Percentiles rank a stretch among this genome's conserved stretches.
Conservation (phyloP, 352 stramenopile species). For the Phytophthora europaea region DNA sequence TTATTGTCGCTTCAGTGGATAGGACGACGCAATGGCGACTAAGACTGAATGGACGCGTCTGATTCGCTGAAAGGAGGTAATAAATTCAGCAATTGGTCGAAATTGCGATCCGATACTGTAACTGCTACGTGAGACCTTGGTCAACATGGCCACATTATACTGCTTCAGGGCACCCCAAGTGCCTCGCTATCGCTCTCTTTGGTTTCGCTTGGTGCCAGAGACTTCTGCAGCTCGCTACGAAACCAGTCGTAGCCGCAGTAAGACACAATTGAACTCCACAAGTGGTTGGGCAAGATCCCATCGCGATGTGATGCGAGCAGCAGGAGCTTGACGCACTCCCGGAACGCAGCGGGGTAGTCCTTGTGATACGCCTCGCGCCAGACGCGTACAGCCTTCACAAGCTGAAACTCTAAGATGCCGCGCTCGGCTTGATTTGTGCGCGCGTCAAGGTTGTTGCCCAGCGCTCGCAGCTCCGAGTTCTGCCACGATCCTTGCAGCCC, state of each 20-base stretch:
- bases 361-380: constrained; percentile 57
- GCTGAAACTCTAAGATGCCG: constrained; percentile 50
- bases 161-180: constrained; percentile 21
- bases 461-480: constrained; percentile 46
- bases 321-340: constrained; percentile 48
- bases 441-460: constrained; percentile 24
- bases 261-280: constrained; percentile 51
- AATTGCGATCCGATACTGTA: neutral
- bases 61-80: constrained; percentile 27
- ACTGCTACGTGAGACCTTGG: neutral
- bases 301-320: constrained; percentile 43
- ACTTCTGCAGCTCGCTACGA: constrained; percentile 16
- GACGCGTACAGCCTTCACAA: constrained; percentile 38
- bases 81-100: constrained; percentile 18
- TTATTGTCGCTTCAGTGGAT: constrained; percentile 14
- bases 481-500: constrained; percentile 64
- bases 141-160: constrained; percentile 9
- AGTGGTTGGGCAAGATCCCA: constrained; percentile 45
- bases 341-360: constrained; percentile 51
- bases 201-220: constrained; percentile 1
- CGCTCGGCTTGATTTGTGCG: constrained; percentile 42
- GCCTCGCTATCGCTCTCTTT: constrained; percentile 18
- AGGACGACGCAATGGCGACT: constrained; percentile 2
- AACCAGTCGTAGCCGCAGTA: constrained; percentile 67
- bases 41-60: neutral